Base-by-base conservation (phyloP, 1,139 yeast genomes). In the Pneumocystis oryctolagi region DNA sequence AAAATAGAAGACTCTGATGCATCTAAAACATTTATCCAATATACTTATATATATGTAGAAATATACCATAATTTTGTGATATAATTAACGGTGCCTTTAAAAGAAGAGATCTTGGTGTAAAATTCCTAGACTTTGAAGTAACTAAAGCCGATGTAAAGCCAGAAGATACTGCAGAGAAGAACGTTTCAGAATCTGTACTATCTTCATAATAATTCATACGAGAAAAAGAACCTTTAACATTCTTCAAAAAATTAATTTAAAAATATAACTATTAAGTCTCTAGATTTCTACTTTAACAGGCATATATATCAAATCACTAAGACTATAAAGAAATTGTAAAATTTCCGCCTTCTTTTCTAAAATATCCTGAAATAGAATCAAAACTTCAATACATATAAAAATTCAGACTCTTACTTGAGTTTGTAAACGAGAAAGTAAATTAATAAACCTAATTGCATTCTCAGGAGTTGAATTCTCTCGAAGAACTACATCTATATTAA, bases 1-100 rank as follows among this genome's bases (percentile, higher is more conserved):
- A 87, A 69, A 2, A 89, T 78, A 3, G 76, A 79, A 8, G 74
- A 74, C 66, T 85, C 89, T 1, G 77, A 59, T 2, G 75, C 74
- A n/a, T 66, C 65, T 73, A 61, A 20, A 53, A 14, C 18, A 14
- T 12, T 12, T 57, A 20, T 4, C 30, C 20, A 18, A 56, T 16
- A 30, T 53, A 14, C 14, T 5, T 61, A 35, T 28, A 35, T 35
- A 57, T 28, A 20, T 35, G 12, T 9, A 57, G 20, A 34, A 35
- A 57, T 30, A 35, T 35, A 39, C 59, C 59, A 35, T 57, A 39
- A 39, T 35, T 39, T 12, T 39, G 42, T 30, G 40, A 35, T 6
- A n/a, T 20, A 39, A 30, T 20, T 57, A 57, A 6, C 8, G 40
- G 40, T 20, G 59, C 25, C 30, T 57, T 57, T 30, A 35, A 20